Evolutionary conservation across 1,139 yeast genomes (phyloP).

Genomic region (Saccharomycopsis phalli): DNA sequence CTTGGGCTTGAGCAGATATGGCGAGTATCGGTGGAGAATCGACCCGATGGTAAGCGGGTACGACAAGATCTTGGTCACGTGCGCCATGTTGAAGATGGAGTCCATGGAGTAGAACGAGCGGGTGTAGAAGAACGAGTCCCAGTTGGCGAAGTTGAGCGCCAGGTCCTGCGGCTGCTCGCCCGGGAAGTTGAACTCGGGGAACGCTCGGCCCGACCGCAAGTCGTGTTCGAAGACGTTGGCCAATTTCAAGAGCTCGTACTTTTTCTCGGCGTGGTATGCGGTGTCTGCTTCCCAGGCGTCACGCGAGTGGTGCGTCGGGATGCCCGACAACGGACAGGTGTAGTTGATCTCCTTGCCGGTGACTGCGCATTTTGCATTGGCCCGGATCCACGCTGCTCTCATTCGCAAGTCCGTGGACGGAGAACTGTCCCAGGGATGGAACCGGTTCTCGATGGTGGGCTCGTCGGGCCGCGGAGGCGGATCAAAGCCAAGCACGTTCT

Average conservation of each 20-base stretch:
- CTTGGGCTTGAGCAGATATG: slow-evolving; percentile 69
- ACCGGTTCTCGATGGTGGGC: slow-evolving; percentile 59
- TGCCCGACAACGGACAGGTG: slow-evolving; percentile 90
- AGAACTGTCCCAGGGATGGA: slow-evolving; percentile 84
- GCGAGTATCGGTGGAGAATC: slow-evolving; percentile 73
- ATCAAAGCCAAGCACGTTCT: slow-evolving; percentile 52
- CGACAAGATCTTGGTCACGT: slow-evolving; percentile 87
- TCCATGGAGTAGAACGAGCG: slow-evolving; percentile 94
- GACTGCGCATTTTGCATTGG: slow-evolving; percentile 86
- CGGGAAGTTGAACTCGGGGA: slow-evolving; percentile 94
- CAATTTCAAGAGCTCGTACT: slow-evolving; percentile 66
- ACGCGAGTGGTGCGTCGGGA: slow-evolving; percentile 87
- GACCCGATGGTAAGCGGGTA: slow-evolving; percentile 90
- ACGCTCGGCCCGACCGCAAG: slow-evolving; percentile 82
- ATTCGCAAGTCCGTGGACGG: slow-evolving; percentile 83
- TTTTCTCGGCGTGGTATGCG: slow-evolving; percentile 58
- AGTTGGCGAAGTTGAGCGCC: slow-evolving; percentile 66
- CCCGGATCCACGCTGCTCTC: slow-evolving; percentile 84
- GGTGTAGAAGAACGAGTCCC: slow-evolving; percentile 93
- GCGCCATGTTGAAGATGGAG: slow-evolving; percentile 91
- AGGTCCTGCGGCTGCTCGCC: slow-evolving; percentile 70
- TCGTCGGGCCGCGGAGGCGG: slow-evolving; percentile 53
- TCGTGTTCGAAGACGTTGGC: slow-evolving; percentile 94
- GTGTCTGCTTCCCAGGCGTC: slow-evolving; percentile 84
- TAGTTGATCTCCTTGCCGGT: slow-evolving; percentile 71